phyloP scores from a whole-genome alignment of 768 basidiomycete species.

The Mrakia hoshinonis region DNA sequence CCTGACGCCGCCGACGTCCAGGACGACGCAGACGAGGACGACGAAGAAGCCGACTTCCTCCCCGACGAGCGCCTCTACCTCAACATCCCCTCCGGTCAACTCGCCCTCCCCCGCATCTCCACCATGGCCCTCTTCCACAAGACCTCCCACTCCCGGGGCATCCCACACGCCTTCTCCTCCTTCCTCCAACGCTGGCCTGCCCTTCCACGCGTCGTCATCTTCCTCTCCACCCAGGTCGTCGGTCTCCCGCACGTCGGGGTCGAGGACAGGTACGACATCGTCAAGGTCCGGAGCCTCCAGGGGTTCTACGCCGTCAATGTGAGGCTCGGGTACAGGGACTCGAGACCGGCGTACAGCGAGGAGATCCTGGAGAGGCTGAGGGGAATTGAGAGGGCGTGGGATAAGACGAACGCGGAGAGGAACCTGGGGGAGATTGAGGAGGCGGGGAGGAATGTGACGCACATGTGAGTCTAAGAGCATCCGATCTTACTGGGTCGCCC shows the following conservation, averaged over 20 bases:
- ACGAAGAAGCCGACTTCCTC: neutral
- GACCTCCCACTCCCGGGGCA: constrained; percentile 49
- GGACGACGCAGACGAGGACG: constrained; percentile 29
- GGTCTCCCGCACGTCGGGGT: constrained; percentile 47
- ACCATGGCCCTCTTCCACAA: constrained; percentile 53
- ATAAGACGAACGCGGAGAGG: constrained; percentile 38
- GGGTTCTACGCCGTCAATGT: constrained; percentile 55
- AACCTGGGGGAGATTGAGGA: constrained; percentile 46
- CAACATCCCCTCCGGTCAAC: neutral
- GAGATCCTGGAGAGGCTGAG: constrained; percentile 51
- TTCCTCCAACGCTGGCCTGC: constrained; percentile 62
- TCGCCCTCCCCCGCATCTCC: constrained; percentile 45
- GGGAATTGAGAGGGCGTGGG: constrained; percentile 44
- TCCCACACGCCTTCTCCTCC: constrained; percentile 59
- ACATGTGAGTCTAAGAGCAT: constrained; percentile 55
- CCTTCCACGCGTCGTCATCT: constrained; percentile 57
- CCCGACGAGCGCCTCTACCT: constrained; percentile 2
- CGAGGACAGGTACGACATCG: constrained; percentile 52
- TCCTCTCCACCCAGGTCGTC: constrained; percentile 53
- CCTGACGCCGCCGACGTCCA: constrained; percentile 30
- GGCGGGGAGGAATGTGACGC: constrained; percentile 45
- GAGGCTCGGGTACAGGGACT: constrained; percentile 53
- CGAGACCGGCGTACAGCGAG: constrained; percentile 39
- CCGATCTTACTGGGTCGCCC: no score
- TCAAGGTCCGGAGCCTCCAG: constrained; percentile 52